phyloP scores from a whole-genome alignment of 768 basidiomycete genomes.

The Psilocybe sp. region DNA sequence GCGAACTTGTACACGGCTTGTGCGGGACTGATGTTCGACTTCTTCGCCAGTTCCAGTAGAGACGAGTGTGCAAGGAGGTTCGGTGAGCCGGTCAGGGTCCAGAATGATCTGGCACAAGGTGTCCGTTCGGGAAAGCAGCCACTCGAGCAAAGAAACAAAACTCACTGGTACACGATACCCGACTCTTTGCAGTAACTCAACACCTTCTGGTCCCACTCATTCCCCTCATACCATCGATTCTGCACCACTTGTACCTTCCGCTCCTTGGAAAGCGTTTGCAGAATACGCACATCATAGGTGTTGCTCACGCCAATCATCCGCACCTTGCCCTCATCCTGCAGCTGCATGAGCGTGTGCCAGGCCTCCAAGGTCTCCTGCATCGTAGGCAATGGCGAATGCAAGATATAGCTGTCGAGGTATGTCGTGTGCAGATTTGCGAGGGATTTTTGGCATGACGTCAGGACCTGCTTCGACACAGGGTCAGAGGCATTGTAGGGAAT shows the following conservation, averaged over 20 bases:
- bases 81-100: slow-evolving; percentile 83
- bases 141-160: not conserved
- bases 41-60: slow-evolving; percentile 41
- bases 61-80: slow-evolving; percentile 48
- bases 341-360: slow-evolving; percentile 56
- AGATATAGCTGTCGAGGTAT: slow-evolving; percentile 75
- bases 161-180: slow-evolving; percentile 71
- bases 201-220: slow-evolving; percentile 69
- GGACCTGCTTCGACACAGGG: slow-evolving; percentile 56
- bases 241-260: slow-evolving; percentile 73
- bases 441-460: slow-evolving; percentile 59
- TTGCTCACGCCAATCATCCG: slow-evolving; percentile 75
- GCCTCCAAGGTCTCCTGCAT: slow-evolving; percentile 62
- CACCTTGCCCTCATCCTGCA: slow-evolving; percentile 66
- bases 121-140: not conserved
- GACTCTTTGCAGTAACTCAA: slow-evolving; percentile 61
- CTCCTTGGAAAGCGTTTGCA: slow-evolving; percentile 50
- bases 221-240: slow-evolving; percentile 83
- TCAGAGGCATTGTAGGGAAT: slow-evolving; percentile 68
- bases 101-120: slow-evolving; percentile 65
- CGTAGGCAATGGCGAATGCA: slow-evolving; percentile 72
- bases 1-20: slow-evolving; percentile 71
- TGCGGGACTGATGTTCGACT: slow-evolving; percentile 51
- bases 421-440: slow-evolving; percentile 66
- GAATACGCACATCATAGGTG: slow-evolving; percentile 58